Evolutionary conservation across 257 asterid species (phyloP), one percentile per base, ranked within the genome.

Genomic region (Penstemon davidsonii): DNA sequence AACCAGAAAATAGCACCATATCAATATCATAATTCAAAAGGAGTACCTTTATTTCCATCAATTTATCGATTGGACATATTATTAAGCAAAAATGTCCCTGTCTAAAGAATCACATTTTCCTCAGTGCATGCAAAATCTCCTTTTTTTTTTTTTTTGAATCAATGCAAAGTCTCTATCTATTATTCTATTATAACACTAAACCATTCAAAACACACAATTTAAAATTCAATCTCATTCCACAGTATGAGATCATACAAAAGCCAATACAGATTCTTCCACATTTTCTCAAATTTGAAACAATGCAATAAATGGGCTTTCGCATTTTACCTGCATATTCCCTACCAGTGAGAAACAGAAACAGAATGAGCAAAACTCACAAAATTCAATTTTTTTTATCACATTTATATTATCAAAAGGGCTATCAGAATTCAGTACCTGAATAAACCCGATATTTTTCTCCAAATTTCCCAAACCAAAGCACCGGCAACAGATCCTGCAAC

Each of bases 401-500:
- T 42, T 9, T 60, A 13, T n/a, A 61, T 10, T 50, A 19, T 43
- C 38, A 47, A 68, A 60, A 38, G 57, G 38, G 39, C 7, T 47
- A 7, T 18, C 12, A 41, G 46, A 41, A n/a, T 73, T 63, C 33
- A 25, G 12, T 71, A 84, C 89, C 90, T 69, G 84, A 67, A 61
- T 50, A 66, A 69, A 25, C 68, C 6, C 55, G 53, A 42, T 72
- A 36, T 54, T 57, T 67, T 33, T 65, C 77, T 43, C 69, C 59
- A 49, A 79, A 7, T 33, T 64, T 78, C 10, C 57, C 63, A 44
- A 82, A 64, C 19, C 62, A 55, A 64, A 80, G 65, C 64, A 76
- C 54, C 5, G 79, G 78, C 55, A 74, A 44, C 42, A 77, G 67
- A 71, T 80, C 84, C 90, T 82, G 78, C 70, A 75, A 25, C 33